Percentiles rank a stretch among this genome's conserved stretches.
Conservation (phyloP, 495 filamentous ascomycete genomes). For the Penicillium ochrochloron region DNA sequence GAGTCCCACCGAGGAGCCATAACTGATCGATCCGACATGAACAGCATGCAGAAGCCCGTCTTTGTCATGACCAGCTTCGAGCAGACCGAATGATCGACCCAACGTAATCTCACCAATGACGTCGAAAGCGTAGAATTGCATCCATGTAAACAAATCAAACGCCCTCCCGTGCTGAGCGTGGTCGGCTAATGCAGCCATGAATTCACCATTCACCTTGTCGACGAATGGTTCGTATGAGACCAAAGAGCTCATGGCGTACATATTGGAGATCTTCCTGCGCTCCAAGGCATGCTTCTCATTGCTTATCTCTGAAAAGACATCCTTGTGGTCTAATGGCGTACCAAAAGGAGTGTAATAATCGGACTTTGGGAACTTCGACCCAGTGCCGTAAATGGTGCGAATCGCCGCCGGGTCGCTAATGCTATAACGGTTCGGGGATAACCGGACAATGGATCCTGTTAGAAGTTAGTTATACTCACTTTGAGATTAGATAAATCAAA, state of each 20-base stretch:
- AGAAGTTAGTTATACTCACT: not conserved
- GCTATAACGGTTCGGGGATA: not conserved
- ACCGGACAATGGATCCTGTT: not conserved
- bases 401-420: not conserved
- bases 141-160: constrained; percentile 38
- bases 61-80: constrained; percentile 38
- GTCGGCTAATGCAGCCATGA: not conserved
- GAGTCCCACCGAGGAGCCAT: not conserved
- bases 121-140: constrained; percentile 57
- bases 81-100: constrained; percentile 48
- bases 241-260: constrained; percentile 51
- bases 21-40: not conserved
- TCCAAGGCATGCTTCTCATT: not conserved
- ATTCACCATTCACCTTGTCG: not conserved
- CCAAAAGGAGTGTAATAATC: not conserved
- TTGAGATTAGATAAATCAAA: not conserved
- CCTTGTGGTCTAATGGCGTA: not conserved
- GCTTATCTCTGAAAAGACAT: not conserved
- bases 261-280: not conserved
- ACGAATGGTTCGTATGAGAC: constrained; percentile 42
- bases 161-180: not conserved
- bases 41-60: not conserved
- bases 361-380: not conserved
- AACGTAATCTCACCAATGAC: constrained; percentile 61
- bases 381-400: not conserved